Percentiles rank a stretch among this genome's conserved stretches.
phyloP scores from a whole-genome alignment of 192 early-diverging fungal species.

The Umbelopsis sp. region DNA sequence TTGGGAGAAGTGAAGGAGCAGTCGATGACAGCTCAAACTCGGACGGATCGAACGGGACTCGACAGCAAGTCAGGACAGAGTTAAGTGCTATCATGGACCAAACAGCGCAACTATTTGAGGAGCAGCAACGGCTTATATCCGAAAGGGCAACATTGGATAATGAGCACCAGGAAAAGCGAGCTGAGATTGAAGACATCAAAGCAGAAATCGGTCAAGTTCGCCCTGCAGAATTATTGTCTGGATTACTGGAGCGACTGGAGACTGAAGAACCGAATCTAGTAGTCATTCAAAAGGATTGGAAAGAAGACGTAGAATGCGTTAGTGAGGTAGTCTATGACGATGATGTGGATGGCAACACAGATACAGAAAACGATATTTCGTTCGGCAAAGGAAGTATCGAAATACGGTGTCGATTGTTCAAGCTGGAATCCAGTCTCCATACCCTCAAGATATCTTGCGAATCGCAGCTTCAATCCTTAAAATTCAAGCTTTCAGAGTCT shows the following conservation, averaged over 20 bases:
- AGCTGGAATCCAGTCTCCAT: slow-evolving; percentile 44
- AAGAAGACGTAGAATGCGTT: slow-evolving; percentile 31
- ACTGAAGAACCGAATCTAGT: slow-evolving; percentile 25
- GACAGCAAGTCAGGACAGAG: slow-evolving; percentile 12
- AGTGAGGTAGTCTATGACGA: slow-evolving; percentile 1
- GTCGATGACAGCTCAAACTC: slow-evolving; percentile 13
- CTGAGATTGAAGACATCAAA: slow-evolving; percentile 39
- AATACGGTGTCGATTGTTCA: slow-evolving; percentile 38
- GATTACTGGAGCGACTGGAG: slow-evolving; percentile 42
- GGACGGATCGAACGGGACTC: not conserved
- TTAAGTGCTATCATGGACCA: slow-evolving; percentile 40
- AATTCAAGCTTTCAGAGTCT: slow-evolving; percentile 38
- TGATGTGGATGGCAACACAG: slow-evolving; percentile 19
- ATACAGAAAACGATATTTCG: slow-evolving; percentile 21
- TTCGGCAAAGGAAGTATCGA: slow-evolving; percentile 27
- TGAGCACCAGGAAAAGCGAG: slow-evolving; percentile 35
- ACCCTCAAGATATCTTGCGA: slow-evolving; percentile 42
- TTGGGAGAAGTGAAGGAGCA: not conserved
- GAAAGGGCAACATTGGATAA: slow-evolving; percentile 41
- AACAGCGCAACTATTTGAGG: slow-evolving; percentile 40
- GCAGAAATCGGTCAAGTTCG: slow-evolving; percentile 43
- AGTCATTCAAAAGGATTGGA: slow-evolving; percentile 32
- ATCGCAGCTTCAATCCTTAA: slow-evolving; percentile 35
- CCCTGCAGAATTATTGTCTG: slow-evolving; percentile 46
- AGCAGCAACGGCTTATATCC: slow-evolving; percentile 32